Conservation (phyloP, 2,329 filamentous ascomycete genomes). For the Ceratocystis smalleyi region DNA sequence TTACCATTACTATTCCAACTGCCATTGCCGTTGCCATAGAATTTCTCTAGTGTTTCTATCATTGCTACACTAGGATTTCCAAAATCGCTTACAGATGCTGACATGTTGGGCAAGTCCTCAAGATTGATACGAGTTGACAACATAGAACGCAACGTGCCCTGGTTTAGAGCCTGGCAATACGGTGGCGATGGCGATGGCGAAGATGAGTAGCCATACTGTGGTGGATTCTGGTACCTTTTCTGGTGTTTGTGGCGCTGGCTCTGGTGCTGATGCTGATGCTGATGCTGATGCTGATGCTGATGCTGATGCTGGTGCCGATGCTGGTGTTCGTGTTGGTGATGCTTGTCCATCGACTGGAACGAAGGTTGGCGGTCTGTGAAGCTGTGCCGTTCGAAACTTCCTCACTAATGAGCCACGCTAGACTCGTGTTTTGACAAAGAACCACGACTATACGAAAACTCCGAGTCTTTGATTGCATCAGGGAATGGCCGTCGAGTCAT, state of each 20-base stretch:
- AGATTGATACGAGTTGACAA: constrained; percentile 9
- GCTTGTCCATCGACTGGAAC: not conserved
- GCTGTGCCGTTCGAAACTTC: not conserved
- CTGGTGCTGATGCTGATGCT: constrained; percentile 5
- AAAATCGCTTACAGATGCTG: constrained; percentile 10
- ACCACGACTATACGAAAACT: not conserved
- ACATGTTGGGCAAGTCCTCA: not conserved
- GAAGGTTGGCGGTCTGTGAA: not conserved
- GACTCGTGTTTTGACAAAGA: not conserved
- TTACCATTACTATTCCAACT: not conserved
- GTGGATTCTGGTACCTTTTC: not conserved
- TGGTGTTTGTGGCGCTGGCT: constrained; percentile 6
- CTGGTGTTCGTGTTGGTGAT: not conserved
- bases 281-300: too few relatives aligned
- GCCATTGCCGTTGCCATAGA: not conserved
- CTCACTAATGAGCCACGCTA: not conserved
- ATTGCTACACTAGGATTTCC: constrained; percentile 11
- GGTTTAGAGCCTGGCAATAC: not conserved
- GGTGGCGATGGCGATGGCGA: not conserved
- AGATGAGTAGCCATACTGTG: not conserved
- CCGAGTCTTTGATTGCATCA: not conserved
- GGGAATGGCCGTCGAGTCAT: not conserved
- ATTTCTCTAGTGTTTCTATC: constrained; percentile 11
- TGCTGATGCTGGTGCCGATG: too few relatives aligned
- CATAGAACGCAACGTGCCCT: not conserved